A percentile compares a stretch with the other conserved stretches of the same genome.
Evolutionary conservation across 1,284 basidiomycete genomes (phyloP).

Genomic region (Ganoderma multipileum): DNA sequence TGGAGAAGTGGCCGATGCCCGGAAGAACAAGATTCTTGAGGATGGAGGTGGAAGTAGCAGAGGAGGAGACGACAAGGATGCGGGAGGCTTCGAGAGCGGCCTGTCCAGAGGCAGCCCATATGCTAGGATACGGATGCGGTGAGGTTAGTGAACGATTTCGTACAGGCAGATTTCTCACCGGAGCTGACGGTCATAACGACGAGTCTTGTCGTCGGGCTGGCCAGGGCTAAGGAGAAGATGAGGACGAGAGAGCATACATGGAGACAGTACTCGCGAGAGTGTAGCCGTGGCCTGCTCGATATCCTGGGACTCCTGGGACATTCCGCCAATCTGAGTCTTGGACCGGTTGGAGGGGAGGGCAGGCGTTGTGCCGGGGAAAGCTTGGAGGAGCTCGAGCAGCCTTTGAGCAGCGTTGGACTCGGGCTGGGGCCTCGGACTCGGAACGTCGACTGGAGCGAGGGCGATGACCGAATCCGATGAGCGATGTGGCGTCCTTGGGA

Average conservation of each 20-base stretch:
- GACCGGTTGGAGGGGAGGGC: not conserved
- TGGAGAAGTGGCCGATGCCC: slow-evolving; percentile 90
- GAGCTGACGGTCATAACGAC: slow-evolving; percentile 92
- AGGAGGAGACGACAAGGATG: slow-evolving; percentile 82
- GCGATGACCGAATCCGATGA: too few species aligned
- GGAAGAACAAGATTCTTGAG: slow-evolving; percentile 97
- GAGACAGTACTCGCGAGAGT: slow-evolving; percentile 47
- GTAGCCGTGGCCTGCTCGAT: slow-evolving; percentile 59
- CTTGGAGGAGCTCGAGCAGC: not conserved
- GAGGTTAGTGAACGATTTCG: not conserved
- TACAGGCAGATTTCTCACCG: slow-evolving; percentile 56
- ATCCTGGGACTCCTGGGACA: slow-evolving; percentile 50
- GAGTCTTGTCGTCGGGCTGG: slow-evolving; percentile 84
- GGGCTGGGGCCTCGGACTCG: not conserved
- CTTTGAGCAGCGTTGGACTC: too few species aligned
- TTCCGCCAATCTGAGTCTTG: slow-evolving; percentile 6
- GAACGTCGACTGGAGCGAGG: too few species aligned
- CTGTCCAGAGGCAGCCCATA: slow-evolving; percentile 97
- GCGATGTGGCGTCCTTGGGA: not conserved
- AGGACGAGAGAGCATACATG: slow-evolving; percentile 10
- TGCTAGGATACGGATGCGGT: slow-evolving; percentile 49
- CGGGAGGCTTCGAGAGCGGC: slow-evolving; percentile 87
- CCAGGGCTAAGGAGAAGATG: slow-evolving; percentile 37
- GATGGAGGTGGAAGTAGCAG: slow-evolving; percentile 84
- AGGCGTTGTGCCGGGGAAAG: not conserved